A percentile compares a stretch with the other conserved stretches of the same genome.
Evolutionary conservation across 1,284 basidiomycete species (phyloP).

Genomic region (Sporisorium exsertum): DNA sequence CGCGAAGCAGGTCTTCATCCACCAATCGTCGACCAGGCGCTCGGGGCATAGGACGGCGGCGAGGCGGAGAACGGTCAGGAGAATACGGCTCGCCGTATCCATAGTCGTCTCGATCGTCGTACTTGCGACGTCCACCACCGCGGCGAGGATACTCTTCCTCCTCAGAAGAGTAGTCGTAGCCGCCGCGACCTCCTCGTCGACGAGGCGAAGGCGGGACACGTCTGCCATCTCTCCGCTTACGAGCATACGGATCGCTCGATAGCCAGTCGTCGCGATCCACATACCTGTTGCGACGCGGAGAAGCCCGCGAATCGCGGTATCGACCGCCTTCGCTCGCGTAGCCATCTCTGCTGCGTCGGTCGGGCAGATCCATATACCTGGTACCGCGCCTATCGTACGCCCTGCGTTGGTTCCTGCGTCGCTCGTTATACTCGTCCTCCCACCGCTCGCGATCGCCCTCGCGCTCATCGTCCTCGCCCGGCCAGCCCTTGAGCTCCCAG

Average conservation of each 20-base stretch:
- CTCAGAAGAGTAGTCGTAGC: conserved; percentile 41
- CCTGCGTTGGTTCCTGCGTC: conserved; percentile 30
- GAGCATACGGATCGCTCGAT: conserved; percentile 37
- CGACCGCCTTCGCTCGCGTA: conserved; percentile 40
- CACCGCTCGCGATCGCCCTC: conserved; percentile 26
- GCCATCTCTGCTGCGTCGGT: conserved; percentile 27
- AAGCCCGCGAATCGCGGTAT: conserved; percentile 14
- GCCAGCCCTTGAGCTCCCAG: conserved; percentile 63
- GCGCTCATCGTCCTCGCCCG: conserved; percentile 51
- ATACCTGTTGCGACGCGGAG: conserved; percentile 10
- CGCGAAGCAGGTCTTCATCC: conserved; percentile 61
- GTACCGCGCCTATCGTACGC: conserved; percentile 26
- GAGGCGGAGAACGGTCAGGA: conserved; percentile 14
- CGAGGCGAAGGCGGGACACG: conserved; percentile 7
- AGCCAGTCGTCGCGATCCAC: conserved; percentile 44
- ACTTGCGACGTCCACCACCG: conserved; percentile 7
- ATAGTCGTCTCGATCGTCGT: conserved; percentile 16
- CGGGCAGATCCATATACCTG: conserved; percentile 27
- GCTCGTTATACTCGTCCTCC: conserved; percentile 34
- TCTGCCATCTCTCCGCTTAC: conserved; percentile 13
- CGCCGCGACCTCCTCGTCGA: conserved; percentile 20
- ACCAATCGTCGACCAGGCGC: conserved; percentile 50
- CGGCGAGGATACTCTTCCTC: conserved; percentile 33
- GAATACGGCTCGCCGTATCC: conserved; percentile 10
- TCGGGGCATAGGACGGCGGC: conserved; percentile 20